Evolutionary conservation across 306 rosid genomes (phyloP).

Genomic region (Fragaria nilgerrensis): DNA sequence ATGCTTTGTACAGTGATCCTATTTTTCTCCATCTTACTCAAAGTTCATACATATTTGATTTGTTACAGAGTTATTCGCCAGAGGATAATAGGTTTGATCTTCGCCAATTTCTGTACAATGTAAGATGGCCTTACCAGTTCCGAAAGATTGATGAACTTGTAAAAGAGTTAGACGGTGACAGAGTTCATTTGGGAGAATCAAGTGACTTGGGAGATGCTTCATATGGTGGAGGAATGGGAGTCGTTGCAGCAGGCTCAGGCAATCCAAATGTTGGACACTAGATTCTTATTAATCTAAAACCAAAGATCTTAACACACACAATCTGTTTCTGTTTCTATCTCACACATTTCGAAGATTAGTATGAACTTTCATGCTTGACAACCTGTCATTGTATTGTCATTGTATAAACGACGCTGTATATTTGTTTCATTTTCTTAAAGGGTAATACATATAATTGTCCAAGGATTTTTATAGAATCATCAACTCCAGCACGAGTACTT

Average conservation of each 20-base stretch:
- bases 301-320: neutral
- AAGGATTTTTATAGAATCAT: neutral
- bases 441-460: neutral
- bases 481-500: neutral
- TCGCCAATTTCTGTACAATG: constrained; percentile 81
- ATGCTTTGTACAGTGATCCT: neutral
- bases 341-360: too few species aligned
- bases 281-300: neutral
- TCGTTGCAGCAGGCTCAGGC: constrained; percentile 90
- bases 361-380: neutral
- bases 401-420: neutral
- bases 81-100: constrained; percentile 93
- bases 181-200: constrained; percentile 37
- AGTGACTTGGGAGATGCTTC: constrained; percentile 35
- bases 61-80: constrained; percentile 86
- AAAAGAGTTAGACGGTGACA: constrained; percentile 47
- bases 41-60: neutral
- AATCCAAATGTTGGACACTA: constrained; percentile 79
- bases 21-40: neutral
- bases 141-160: constrained; percentile 83
- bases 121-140: constrained; percentile 93
- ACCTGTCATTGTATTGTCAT: neutral
- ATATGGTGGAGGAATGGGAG: constrained; percentile 81
- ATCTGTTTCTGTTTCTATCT: neutral
- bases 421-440: neutral